These are phyloP conservation scores for Hericium erinaceus DNA, from an alignment of 768 basidiomycete species.

Conservation along the genomic window DNA sequence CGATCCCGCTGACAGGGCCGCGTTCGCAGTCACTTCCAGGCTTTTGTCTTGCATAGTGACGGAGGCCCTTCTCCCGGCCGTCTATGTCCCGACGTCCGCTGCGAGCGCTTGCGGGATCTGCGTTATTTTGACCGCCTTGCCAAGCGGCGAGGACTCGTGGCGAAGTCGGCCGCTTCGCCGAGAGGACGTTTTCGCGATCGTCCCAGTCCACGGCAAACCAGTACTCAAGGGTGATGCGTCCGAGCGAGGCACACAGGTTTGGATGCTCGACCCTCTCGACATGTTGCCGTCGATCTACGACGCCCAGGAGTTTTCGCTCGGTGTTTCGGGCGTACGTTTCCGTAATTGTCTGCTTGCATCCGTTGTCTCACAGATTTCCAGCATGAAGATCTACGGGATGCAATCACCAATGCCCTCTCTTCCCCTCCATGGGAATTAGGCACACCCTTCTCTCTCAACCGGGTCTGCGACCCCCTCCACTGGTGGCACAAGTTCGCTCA, in stretches of 20 bases:
- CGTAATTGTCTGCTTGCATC: neutral
- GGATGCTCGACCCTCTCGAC: slow-evolving; percentile 48
- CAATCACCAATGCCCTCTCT: slow-evolving; percentile 24
- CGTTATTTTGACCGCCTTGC: slow-evolving; percentile 29
- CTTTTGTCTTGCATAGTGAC: slow-evolving; percentile 42
- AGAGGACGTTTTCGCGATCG: slow-evolving; percentile 37
- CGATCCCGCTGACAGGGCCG: slow-evolving; percentile 18
- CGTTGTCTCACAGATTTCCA: neutral
- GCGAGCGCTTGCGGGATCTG: slow-evolving; percentile 25
- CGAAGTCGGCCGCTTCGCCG: slow-evolving; percentile 26
- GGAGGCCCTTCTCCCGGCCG: slow-evolving; percentile 34
- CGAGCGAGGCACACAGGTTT: slow-evolving; percentile 32
- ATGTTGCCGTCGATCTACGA: slow-evolving; percentile 40
- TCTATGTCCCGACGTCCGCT: slow-evolving; percentile 28
- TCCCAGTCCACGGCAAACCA: slow-evolving; percentile 39
- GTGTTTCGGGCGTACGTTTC: neutral
- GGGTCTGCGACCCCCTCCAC: slow-evolving; percentile 25
- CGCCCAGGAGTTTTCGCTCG: slow-evolving; percentile 12
- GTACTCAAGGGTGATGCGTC: slow-evolving; percentile 26
- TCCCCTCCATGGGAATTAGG: slow-evolving; percentile 33
- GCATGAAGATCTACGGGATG: slow-evolving; percentile 19
- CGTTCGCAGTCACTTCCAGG: slow-evolving; percentile 39
- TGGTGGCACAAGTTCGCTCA: slow-evolving; percentile 38
- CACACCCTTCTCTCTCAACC: slow-evolving; percentile 16
- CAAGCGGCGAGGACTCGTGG: slow-evolving; percentile 25